phyloP scores from a whole-genome alignment of 2,329 filamentous ascomycete genomes.

The Talaromyces amestolkiae region DNA sequence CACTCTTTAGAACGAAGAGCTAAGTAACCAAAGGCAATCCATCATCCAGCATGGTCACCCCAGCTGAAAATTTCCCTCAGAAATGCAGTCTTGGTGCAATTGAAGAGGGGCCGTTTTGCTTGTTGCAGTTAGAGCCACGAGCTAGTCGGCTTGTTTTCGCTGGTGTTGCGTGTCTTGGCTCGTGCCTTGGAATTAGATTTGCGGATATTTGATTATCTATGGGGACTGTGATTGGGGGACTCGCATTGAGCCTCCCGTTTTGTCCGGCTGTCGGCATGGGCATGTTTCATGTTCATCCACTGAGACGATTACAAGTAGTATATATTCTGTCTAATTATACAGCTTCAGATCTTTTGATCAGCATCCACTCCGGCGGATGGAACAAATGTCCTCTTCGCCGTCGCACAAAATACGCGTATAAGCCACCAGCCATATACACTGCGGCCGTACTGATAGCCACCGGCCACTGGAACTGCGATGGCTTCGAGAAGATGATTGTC shows the following conservation, averaged over 20 bases:
- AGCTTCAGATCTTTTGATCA: not conserved
- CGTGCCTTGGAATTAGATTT: not conserved
- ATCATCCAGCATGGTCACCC: not conserved
- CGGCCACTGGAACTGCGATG: conserved; percentile 64
- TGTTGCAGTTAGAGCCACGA: not conserved
- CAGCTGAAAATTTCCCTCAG: not conserved
- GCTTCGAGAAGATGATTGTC: conserved; percentile 63
- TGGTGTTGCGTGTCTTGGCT: not conserved
- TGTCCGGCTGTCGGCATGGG: not conserved
- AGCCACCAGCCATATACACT: conserved; percentile 30
- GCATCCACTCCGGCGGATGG: conserved; percentile 37
- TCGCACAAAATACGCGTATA: conserved; percentile 58
- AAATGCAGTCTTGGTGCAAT: not conserved
- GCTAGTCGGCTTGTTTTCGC: not conserved
- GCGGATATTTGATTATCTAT: not conserved
- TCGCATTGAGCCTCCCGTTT: not conserved
- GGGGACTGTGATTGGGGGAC: not conserved
- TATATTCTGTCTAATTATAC: not conserved
- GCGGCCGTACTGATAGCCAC: conserved; percentile 55
- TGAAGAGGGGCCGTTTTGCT: conserved; percentile 1
- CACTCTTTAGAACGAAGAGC: not conserved
- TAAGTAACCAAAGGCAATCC: not conserved
- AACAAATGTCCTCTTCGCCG: conserved; percentile 60
- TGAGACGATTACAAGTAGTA: too few species aligned
- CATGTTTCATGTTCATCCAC: not conserved